phyloP scores from a whole-genome alignment of 805 yeast genomes.

The Sugiyamaella mastotermitis region DNA sequence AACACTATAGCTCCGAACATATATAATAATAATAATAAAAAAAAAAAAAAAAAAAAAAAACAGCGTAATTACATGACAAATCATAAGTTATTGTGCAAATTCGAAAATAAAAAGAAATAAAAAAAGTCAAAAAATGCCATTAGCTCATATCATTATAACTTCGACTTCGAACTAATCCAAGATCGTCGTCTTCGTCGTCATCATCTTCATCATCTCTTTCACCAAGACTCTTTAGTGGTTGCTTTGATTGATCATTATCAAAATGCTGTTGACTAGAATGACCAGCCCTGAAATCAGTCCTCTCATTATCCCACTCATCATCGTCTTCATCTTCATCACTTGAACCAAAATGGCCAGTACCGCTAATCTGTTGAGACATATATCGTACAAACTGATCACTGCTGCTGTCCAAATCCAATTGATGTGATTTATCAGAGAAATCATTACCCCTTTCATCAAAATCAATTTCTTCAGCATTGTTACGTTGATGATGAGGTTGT shows the following conservation, averaged over 20 bases:
- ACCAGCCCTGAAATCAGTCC: slow-evolving; percentile 2
- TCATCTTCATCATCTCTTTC: slow-evolving; percentile 24
- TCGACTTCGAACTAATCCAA: slow-evolving; percentile 32
- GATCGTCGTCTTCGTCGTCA: slow-evolving; percentile 20
- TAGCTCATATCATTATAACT: slow-evolving; percentile 33
- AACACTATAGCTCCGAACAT: no score
- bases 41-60: no score
- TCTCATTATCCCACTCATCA: slow-evolving; percentile 32
- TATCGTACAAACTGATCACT: slow-evolving; percentile 61
- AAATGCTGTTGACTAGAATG: background rate
- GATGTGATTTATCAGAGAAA: slow-evolving; percentile 24
- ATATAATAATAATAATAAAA: no score
- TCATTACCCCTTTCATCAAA: slow-evolving; percentile 27
- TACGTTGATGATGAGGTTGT: slow-evolving; percentile 3
- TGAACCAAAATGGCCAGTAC: slow-evolving; percentile 40
- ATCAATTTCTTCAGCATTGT: slow-evolving; percentile 19
- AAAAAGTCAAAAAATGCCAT: slow-evolving; percentile 8
- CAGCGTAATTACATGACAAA: no score
- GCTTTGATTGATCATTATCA: background rate
- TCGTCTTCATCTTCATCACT: slow-evolving; percentile 57
- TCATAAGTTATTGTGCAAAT: no score
- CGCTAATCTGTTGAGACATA: slow-evolving; percentile 69
- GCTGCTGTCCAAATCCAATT: slow-evolving; percentile 14
- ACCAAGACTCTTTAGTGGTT: background rate
- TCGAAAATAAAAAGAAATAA: background rate